A percentile compares a stretch with the other conserved stretches of the same genome.
phyloP scores from a whole-genome alignment of 2,329 filamentous ascomycete genomes.

The Endoconidiophora polonica region DNA sequence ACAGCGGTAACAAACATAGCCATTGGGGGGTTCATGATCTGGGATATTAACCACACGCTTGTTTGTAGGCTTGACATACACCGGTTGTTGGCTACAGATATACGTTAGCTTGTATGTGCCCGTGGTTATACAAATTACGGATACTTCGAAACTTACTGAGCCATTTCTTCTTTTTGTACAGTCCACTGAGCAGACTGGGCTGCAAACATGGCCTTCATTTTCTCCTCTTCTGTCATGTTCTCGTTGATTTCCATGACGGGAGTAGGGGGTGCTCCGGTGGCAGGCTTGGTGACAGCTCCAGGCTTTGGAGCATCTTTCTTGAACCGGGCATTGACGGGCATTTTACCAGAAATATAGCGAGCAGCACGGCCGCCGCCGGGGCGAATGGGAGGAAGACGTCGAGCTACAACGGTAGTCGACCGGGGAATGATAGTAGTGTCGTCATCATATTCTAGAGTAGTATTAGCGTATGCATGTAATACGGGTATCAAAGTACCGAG shows the following conservation, averaged over 20 bases:
- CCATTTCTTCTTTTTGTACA: constrained; percentile 83
- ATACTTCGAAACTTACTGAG: constrained; percentile 40
- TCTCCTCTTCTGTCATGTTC: constrained; percentile 83
- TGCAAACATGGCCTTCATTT: constrained; percentile 80
- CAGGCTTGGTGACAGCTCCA: constrained; percentile 53
- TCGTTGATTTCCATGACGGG: constrained; percentile 51
- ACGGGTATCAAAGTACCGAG: background rate
- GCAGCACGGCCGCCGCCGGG: constrained; percentile 80
- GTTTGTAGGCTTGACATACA: constrained; percentile 35
- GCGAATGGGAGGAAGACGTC: constrained; percentile 67
- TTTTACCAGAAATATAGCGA: constrained; percentile 90
- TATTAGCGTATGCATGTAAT: constrained; percentile 1
- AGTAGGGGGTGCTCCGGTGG: constrained; percentile 41
- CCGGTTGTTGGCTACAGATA: constrained; percentile 38
- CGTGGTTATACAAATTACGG: constrained; percentile 7
- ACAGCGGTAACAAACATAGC: constrained; percentile 93
- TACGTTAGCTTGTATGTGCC: constrained; percentile 20
- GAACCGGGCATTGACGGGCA: constrained; percentile 35
- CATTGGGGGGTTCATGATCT: constrained; percentile 80
- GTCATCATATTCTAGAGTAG: constrained; percentile 69
- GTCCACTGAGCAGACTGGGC: constrained; percentile 85
- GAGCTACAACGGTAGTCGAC: constrained; percentile 83
- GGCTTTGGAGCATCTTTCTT: constrained; percentile 48
- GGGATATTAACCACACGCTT: constrained; percentile 65
- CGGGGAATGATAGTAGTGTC: constrained; percentile 95